Evolutionary conservation across 495 filamentous ascomycete genomes (phyloP).

Genomic region (Tuber magnatum): DNA sequence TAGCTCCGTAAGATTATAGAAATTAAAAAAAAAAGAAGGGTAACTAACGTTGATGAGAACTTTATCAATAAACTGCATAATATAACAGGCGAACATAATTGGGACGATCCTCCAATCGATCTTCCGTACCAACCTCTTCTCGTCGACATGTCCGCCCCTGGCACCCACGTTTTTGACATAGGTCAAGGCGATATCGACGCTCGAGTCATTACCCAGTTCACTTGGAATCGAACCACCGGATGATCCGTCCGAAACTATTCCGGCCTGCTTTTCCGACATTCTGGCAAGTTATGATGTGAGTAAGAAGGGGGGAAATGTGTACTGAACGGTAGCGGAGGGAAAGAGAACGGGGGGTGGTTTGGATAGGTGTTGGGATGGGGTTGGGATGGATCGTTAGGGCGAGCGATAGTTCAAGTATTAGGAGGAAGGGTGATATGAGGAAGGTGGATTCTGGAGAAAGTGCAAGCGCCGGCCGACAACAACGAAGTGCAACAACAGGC

Average conservation of each 20-base stretch:
- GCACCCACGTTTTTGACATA: slow-evolving; percentile 41
- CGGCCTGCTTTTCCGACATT: not conserved
- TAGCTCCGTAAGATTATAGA: slow-evolving; percentile 22
- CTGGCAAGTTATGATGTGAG: not conserved
- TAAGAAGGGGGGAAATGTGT: not conserved
- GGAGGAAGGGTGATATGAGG: not conserved
- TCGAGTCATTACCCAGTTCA: slow-evolving; percentile 9
- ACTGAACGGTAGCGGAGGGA: not conserved
- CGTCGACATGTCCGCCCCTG: slow-evolving; percentile 35
- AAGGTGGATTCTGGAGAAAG: not conserved
- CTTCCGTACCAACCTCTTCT: slow-evolving; percentile 46
- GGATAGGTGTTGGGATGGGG: not conserved
- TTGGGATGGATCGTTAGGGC: not conserved
- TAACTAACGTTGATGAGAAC: slow-evolving; percentile 53
- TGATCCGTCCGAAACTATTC: not conserved
- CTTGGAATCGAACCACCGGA: not conserved
- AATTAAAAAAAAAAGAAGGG: not conserved
- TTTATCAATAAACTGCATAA: slow-evolving; percentile 62
- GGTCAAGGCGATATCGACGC: slow-evolving; percentile 42
- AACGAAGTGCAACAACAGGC: not conserved
- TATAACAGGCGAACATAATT: slow-evolving; percentile 57
- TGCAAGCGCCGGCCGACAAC: not conserved
- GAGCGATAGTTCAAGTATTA: no score
- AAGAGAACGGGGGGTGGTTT: not conserved
- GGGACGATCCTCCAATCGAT: slow-evolving; percentile 53